phyloP scores from a whole-genome alignment of 2,329 filamentous ascomycete genomes.

The Aspergillus calidoustus region DNA sequence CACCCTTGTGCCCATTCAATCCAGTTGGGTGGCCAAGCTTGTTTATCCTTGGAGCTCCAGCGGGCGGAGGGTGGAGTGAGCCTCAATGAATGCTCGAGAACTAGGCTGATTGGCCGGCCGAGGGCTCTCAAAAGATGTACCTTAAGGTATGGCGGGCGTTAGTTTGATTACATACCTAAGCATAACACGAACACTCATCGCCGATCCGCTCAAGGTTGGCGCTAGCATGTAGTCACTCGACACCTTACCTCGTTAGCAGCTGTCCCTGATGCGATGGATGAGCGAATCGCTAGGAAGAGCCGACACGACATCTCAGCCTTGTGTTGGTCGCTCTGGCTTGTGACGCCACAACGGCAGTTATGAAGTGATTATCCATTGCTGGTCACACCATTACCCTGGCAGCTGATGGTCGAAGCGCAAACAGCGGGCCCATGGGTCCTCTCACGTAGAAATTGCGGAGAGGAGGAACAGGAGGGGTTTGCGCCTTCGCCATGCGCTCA shows the following conservation, averaged over 20 bases:
- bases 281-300: conserved; percentile 4
- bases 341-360: conserved; percentile 22
- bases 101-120: background rate
- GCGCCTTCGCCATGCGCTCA: background rate
- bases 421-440: conserved; percentile 2
- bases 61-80: background rate
- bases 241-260: conserved; percentile 9
- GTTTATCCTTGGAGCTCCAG: background rate
- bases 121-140: conserved; percentile 5
- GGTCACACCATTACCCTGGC: conserved; percentile 18
- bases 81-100: background rate
- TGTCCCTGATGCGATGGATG: background rate
- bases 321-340: conserved; percentile 22
- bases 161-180: conserved; percentile 1
- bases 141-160: background rate
- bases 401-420: conserved; percentile 8
- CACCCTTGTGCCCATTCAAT: background rate
- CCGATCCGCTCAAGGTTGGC: conserved; percentile 6
- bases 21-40: background rate
- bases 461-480: background rate
- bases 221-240: conserved; percentile 14
- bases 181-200: conserved; percentile 7
- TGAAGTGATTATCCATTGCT: conserved; percentile 17
- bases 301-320: conserved; percentile 7
- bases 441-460: background rate